Evolutionary conservation across 2,329 filamentous ascomycete genomes (phyloP), one percentile per base, ranked within the genome.

Genomic region (Aureobasidium leucospermi): DNA sequence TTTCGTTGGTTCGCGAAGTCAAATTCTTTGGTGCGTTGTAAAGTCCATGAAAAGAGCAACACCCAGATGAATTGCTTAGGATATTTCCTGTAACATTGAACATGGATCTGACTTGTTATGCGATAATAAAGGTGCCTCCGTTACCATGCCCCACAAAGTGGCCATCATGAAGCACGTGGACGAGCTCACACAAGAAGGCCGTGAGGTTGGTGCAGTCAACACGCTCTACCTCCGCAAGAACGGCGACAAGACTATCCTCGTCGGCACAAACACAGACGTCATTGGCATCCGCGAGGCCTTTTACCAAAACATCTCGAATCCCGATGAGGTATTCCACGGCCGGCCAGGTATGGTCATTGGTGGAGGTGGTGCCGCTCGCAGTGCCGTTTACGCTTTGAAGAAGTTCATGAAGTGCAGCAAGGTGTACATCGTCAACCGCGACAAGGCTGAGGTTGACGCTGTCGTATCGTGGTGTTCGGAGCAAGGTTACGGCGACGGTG

Each of bases 121-220:
- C 38, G 16, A 36, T 45, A 16, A 28, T 28, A 49, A 58, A 82
- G 86, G 86, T 58, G 83, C 86, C 23, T 43, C 55, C 3, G 85
- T 93, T 39, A 93, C 89, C 19, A 94, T 93, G 89, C 89, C 89
- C 0, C 85, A 90, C 77, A 93, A 94, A 73, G 83, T 93, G 29
- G 79, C 84, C 66, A 90, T 93, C 69, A 82, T 92, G 61, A 79
- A 83, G 0, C 79, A 89, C 65, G 80, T 93, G 8, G 88, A 93
- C 68, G 82, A 85, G 58, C 76, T 92, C 39, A 90, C 88, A 6
- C 80, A 84, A 23, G 87, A 91, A 73, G 88, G 84, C 65, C 80
- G 81, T 52, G 84, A 86, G 38, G 86, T 91, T 23, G 88, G 89
- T 49, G 89, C 89, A 53, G 86, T 87, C 73, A 93, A 94, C 77